Base-by-base conservation (phyloP, 768 basidiomycete species). In the Bullera alba region DNA sequence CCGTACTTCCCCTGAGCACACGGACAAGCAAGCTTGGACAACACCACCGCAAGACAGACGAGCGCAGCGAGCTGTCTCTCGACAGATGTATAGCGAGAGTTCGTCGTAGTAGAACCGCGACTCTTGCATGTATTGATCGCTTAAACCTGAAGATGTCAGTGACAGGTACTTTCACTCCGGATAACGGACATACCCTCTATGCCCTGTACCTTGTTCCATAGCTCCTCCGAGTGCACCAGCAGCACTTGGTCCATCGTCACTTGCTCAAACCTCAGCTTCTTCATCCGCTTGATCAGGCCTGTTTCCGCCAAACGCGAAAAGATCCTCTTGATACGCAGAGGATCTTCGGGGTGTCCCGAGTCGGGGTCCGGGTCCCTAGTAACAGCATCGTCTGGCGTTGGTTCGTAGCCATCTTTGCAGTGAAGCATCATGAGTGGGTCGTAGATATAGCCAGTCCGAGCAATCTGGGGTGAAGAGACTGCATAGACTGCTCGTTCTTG, bases 21-120 rank as follows among this genome's bases (percentile, higher is more conserved):
- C 91, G 3, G 87, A 83, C 12, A 90, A 76, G 63, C 82, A 80
- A 3, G 90, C 86, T 71, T 95, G 90, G 55, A 97, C 84, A 42
- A 92, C 92, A 7, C 93, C 92, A 1, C 95, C 95, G 62, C 89
- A 91, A 57, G 91, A 93, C 28, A 97, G 74, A 26, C 83, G 79
- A 3, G 95, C 91, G 23, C 87, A 83, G 37, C 80, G 79, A 0
- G 92, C 86, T 2, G 95, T 95, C 27, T 82, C 81, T 36, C 80
- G 79, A 76, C 85, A 85, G 39, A 97, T 85, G 74, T 96, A 99
- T 26, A 99, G 82, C 29, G 92, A 96, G 21, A 93, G 77, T 19
- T 84, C 82, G 46, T 92, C 87, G 73, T 96, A 99, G 70, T 86
- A 92, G 8, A 78, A 77, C 56, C 82, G 82, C 2, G 86, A 84